Conservation (phyloP, 2,329 filamentous ascomycete genomes). For the Stachybotrys elegans region DNA sequence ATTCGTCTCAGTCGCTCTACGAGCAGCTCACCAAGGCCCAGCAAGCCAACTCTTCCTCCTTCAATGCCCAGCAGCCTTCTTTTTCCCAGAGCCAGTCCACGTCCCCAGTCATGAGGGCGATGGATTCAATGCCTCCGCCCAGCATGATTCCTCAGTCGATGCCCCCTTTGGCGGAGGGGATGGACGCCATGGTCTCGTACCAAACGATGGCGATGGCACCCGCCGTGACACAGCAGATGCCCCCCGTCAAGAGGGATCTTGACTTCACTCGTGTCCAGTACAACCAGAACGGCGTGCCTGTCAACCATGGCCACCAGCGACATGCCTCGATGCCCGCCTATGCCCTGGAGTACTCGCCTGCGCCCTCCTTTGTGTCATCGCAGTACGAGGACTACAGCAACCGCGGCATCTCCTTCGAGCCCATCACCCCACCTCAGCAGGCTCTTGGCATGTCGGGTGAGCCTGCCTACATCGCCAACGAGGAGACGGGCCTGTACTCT, state of each 20-base stretch:
- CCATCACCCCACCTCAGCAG: conserved; percentile 92
- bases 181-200: conserved; percentile 71
- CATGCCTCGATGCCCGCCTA: conserved; percentile 99
- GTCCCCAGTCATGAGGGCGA: conserved; percentile 83
- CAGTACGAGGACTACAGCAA: conserved; percentile 98
- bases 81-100: conserved; percentile 73
- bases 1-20: conserved; percentile 97
- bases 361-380: conserved; percentile 96
- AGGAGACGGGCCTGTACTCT: conserved; percentile 93
- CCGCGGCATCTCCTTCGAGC: conserved; percentile 92
- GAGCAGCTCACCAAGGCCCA: conserved; percentile 99
- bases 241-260: conserved; percentile 80
- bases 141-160: conserved; percentile 64
- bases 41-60: conserved; percentile 96
- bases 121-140: conserved; percentile 91
- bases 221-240: conserved; percentile 57
- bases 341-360: conserved; percentile 91
- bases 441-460: conserved; percentile 75
- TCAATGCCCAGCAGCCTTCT: conserved; percentile 72
- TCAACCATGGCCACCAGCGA: conserved; percentile 77
- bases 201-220: conserved; percentile 66
- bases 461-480: conserved; percentile 95
- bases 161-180: conserved; percentile 54
- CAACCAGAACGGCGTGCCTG: conserved; percentile 84
- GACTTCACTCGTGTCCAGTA: conserved; percentile 81